Percentiles rank a stretch among this genome's conserved stretches.
phyloP scores from a whole-genome alignment of 805 yeast genomes.

The Blastobotrys muscicola region DNA sequence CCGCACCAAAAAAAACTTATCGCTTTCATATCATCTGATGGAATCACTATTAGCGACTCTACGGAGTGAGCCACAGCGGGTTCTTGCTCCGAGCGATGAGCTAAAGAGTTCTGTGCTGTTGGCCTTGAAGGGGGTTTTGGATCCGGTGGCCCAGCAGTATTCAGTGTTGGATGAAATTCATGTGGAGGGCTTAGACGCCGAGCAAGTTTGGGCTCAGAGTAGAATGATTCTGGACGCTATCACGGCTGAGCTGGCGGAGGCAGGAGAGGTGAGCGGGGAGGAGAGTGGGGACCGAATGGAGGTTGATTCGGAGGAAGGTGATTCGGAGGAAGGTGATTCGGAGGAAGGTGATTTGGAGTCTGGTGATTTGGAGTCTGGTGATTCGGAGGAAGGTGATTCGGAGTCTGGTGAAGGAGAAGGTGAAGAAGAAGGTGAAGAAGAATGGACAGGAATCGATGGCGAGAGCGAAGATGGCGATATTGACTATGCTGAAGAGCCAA shows the following conservation, averaged over 20 bases:
- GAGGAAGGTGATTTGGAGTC: constrained; percentile 17
- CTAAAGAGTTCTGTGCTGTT: constrained; percentile 19
- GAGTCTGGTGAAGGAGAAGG: constrained; percentile 26
- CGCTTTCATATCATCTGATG: too few species aligned
- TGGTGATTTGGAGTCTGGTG: constrained; percentile 20
- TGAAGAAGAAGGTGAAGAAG: constrained; percentile 22
- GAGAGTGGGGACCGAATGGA: constrained; percentile 3
- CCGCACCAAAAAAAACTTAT: not conserved
- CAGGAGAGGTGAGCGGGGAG: too few species aligned
- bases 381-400: constrained; percentile 14
- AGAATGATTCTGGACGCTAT: constrained; percentile 76
- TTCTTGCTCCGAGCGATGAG: constrained; percentile 17
- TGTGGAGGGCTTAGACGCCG: constrained; percentile 78
- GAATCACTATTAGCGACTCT: constrained; percentile 7
- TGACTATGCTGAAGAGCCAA: constrained; percentile 7
- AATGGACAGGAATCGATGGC: constrained; percentile 13
- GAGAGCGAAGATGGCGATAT: constrained; percentile 17
- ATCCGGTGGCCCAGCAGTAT: constrained; percentile 43
- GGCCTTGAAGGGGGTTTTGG: constrained; percentile 40
- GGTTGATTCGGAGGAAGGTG: constrained; percentile 17
- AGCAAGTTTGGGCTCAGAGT: constrained; percentile 90
- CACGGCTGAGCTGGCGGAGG: constrained; percentile 47
- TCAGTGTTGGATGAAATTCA: constrained; percentile 74
- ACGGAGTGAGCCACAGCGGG: constrained; percentile 19
- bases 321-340: constrained; percentile 20